These are phyloP conservation scores for Luvunga scandens DNA, from an alignment of 345 rosid genomes.

Conservation along the genomic window DNA sequence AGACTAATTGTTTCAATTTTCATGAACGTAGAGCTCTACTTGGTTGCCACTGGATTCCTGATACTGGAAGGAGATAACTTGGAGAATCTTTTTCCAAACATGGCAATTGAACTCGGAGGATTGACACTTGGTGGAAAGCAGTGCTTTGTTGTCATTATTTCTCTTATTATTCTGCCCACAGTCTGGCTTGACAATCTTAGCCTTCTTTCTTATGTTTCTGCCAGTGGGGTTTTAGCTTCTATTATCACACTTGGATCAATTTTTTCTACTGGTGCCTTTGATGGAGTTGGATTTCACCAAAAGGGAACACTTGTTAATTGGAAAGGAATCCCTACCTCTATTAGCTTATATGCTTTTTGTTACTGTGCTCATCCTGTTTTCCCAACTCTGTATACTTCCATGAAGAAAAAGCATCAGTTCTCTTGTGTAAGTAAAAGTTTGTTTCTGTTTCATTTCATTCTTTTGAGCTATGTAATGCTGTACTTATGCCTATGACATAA, in stretches of 20 bases:
- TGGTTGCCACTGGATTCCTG: conserved; percentile 79
- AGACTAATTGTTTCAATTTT: conserved; percentile 50
- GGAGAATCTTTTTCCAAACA: conserved; percentile 49
- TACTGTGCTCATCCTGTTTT: conserved; percentile 91
- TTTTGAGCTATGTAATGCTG: background rate
- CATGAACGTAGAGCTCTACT: conserved; percentile 77
- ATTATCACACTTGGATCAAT: conserved; percentile 65
- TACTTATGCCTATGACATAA: background rate
- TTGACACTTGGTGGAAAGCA: conserved; percentile 47
- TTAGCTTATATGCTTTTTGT: conserved; percentile 89
- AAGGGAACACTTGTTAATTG: conserved; percentile 41
- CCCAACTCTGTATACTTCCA: conserved; percentile 77
- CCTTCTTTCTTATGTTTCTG: conserved; percentile 78
- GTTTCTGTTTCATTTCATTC: background rate
- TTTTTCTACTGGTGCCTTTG: conserved; percentile 64
- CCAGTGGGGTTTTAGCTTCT: conserved; percentile 87
- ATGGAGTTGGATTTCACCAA: conserved; percentile 66
- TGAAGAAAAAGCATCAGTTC: conserved; percentile 78
- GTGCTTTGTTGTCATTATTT: conserved; percentile 57
- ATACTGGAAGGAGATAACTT: conserved; percentile 91
- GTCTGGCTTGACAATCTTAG: conserved; percentile 79
- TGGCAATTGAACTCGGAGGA: conserved; percentile 46
- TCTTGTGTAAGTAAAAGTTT: conserved; percentile 51
- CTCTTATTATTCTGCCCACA: conserved; percentile 68
- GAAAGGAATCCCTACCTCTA: conserved; percentile 65